Percentiles rank a stretch among this genome's conserved stretches.
phyloP scores from a whole-genome alignment of 148 eudicot species.

The Cornus florida region DNA sequence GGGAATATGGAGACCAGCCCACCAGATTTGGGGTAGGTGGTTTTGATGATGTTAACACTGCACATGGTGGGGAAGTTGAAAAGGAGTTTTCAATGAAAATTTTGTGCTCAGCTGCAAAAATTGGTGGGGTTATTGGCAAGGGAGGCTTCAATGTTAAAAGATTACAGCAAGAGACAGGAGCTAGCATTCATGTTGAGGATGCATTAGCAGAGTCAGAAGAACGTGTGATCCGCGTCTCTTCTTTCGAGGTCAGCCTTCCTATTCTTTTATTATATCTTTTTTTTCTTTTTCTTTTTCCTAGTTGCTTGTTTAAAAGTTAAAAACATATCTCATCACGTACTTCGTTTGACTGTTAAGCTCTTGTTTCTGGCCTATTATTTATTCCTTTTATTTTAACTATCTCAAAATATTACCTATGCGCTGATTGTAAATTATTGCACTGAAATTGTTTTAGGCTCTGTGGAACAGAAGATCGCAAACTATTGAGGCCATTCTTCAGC shows the following conservation, averaged over 20 bases:
- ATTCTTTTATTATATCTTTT: background rate
- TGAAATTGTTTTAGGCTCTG: constrained; percentile 43
- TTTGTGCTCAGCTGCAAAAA: constrained; percentile 60
- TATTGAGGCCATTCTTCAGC: constrained; percentile 74
- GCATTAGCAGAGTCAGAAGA: constrained; percentile 53
- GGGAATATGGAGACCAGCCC: constrained; percentile 34
- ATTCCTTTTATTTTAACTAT: too few relatives aligned
- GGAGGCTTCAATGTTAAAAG: constrained; percentile 63
- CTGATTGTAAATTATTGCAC: background rate
- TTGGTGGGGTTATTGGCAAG: constrained; percentile 83
- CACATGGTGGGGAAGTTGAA: constrained; percentile 47
- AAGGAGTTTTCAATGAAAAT: constrained; percentile 70
- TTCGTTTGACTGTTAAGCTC: background rate
- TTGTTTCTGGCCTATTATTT: too few relatives aligned
- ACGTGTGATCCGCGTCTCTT: constrained; percentile 66
- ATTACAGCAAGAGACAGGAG: constrained; percentile 69
- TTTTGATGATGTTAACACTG: constrained; percentile 34
- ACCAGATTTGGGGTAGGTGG: constrained; percentile 34
- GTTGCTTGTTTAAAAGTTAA: too few relatives aligned
- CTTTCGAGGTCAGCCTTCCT: constrained; percentile 52
- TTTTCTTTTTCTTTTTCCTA: background rate
- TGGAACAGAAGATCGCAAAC: constrained; percentile 66
- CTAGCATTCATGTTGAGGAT: constrained; percentile 64
- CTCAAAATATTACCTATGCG: background rate
- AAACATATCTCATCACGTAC: background rate